phyloP scores from a whole-genome alignment of 176 grass and related monocot species.

The Avena eriantha region DNA sequence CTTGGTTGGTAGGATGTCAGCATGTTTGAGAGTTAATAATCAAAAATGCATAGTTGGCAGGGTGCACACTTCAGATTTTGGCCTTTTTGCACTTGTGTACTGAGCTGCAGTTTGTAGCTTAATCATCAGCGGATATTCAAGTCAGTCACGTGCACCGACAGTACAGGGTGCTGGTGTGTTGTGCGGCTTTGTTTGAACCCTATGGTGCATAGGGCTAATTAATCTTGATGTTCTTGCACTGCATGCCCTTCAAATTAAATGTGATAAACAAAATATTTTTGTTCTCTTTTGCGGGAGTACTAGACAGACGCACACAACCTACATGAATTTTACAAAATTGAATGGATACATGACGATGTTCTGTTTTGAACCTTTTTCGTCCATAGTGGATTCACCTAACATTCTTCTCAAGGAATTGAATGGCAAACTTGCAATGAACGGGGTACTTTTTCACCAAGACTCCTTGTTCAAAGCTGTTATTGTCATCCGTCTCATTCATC shows the following conservation, averaged over 20 bases:
- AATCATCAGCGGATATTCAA: not conserved
- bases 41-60: conserved; percentile 39
- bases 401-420: conserved; percentile 19
- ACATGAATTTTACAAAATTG: not conserved
- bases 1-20: conserved; percentile 61
- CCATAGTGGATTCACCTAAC: conserved; percentile 19
- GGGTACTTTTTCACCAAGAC: not conserved
- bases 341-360: not conserved
- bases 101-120: conserved; percentile 1
- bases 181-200: not conserved
- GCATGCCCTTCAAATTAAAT: not conserved
- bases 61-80: conserved; percentile 30
- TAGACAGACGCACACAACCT: not conserved
- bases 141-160: conserved; percentile 1
- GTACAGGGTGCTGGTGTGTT: not conserved
- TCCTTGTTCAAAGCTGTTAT: conserved; percentile 30
- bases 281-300: not conserved
- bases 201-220: not conserved
- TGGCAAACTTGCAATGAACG: conserved; percentile 17
- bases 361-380: not conserved
- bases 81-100: not conserved
- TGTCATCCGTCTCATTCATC: conserved; percentile 37
- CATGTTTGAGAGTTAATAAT: conserved; percentile 20
- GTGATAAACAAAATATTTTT: not conserved
- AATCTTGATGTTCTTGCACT: not conserved